Evolutionary conservation across 768 basidiomycete species (phyloP).

Genomic region (Collybia nuda): DNA sequence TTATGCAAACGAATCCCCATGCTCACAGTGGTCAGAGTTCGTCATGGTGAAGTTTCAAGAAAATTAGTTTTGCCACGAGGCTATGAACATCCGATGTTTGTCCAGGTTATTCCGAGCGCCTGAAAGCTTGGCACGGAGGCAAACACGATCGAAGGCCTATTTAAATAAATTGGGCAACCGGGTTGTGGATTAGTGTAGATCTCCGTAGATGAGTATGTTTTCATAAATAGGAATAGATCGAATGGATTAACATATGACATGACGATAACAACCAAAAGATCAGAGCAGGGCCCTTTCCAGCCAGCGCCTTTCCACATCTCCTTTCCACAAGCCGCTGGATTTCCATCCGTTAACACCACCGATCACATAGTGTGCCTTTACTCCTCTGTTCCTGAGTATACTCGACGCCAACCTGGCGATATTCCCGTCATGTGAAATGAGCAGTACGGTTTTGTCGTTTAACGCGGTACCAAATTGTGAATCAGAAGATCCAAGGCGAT

Average conservation of each 20-base stretch:
- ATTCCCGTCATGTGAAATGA: constrained; percentile 19
- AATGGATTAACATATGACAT: neutral
- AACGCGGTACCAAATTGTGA: constrained; percentile 12
- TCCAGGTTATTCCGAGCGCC: neutral
- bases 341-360: constrained; percentile 1
- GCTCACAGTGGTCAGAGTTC: neutral
- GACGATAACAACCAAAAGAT: neutral
- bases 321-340: constrained; percentile 4
- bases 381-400: constrained; percentile 11
- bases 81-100: neutral
- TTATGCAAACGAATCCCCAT: no score
- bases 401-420: constrained; percentile 19
- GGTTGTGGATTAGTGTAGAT: neutral
- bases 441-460: constrained; percentile 11
- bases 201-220: neutral
- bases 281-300: constrained; percentile 1
- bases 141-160: no score
- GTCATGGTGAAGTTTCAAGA: neutral
- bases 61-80: neutral
- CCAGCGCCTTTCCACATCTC: no score
- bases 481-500: constrained; percentile 12
- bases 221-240: neutral
- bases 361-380: constrained; percentile 3
- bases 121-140: no score
- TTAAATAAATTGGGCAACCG: no score